A percentile compares a stretch with the other conserved stretches of the same genome.
phyloP scores from a whole-genome alignment of 1,284 basidiomycete genomes.

The Ganoderma sinense region DNA sequence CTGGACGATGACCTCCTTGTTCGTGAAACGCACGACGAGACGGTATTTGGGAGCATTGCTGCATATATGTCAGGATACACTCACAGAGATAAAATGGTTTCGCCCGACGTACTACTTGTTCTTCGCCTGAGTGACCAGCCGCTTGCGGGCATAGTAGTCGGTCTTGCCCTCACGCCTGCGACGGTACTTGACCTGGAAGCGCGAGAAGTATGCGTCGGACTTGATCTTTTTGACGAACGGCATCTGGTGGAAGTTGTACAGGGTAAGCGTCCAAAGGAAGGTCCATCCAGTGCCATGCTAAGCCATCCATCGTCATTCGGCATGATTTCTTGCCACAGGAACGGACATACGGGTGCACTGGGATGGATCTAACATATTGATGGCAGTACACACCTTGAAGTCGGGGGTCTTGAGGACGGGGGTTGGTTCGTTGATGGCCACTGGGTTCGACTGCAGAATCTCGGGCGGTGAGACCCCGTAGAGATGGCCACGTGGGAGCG shows the following conservation, averaged over 20 bases:
- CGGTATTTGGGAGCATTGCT: constrained; percentile 98
- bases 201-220: constrained; percentile 94
- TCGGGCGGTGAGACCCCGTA: constrained; percentile 23
- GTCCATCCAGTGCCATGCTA: constrained; percentile 45
- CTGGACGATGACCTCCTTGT: constrained; percentile 92
- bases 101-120: constrained; percentile 90
- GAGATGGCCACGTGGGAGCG: constrained; percentile 8
- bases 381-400: constrained; percentile 59
- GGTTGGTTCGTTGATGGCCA: constrained; percentile 36
- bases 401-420: constrained; percentile 49
- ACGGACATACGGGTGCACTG: neutral
- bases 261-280: constrained; percentile 23
- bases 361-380: constrained; percentile 6
- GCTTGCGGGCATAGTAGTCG: constrained; percentile 99
- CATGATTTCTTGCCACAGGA: neutral
- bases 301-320: constrained; percentile 38
- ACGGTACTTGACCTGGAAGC: constrained; percentile 98
- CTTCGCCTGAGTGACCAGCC: constrained; percentile 97
- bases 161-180: constrained; percentile 97
- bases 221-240: constrained; percentile 91
- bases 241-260: constrained; percentile 59
- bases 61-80: neutral
- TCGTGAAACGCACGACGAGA: constrained; percentile 97
- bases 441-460: constrained; percentile 14
- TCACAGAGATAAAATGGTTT: neutral